Base-by-base conservation (phyloP, 495 filamentous ascomycete genomes). In the Aspergillus ostianus region DNA sequence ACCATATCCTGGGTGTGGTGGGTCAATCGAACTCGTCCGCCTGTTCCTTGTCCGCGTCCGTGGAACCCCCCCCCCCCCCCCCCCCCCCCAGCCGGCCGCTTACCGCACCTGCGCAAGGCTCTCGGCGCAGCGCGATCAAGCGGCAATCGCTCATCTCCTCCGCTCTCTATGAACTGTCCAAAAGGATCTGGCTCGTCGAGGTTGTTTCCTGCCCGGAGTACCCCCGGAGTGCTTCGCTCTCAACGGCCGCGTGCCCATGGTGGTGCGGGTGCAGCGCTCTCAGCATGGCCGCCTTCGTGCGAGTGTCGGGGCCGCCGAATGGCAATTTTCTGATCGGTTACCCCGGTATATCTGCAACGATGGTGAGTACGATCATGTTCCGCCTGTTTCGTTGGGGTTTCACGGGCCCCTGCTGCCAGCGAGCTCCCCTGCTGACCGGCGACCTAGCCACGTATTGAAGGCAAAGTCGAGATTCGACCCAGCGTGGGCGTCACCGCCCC, bases 291-390 rank as follows among this genome's bases (percentile, higher is more conserved):
- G 93, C 93, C 72, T 93, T 90, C 73, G 94, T 98, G 78, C 90
- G 95, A 81, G 91, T 98, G 80, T 95, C 91, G 69, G 94, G 94
- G 64, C 93, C 92, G 64, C 91, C 94, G 64, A 98, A 98, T 79
- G 94, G 91, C 76, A 93, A 91, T 75, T 97, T 93, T 68, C 80
- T 98, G 62, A 91, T 98, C 62, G 94, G 94, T 51, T 98, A 98
- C 73, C 94, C 94, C 6, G 94, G 94, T 60, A 98, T 98, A 73
- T 97, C 95, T 32, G 95, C 94, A 63, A 98, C 95, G 5, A 80
- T 97, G 87, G 93, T 97, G 80, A 82, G 88, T 41, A 4, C 10
- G 10, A 32, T 32, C 29, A n/a, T 6, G 32, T 61, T 10, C 13
- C 30, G n/a, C 29, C 4, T 12, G 13, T n/a, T n/a, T 12, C 53